Evolutionary conservation across 2,329 filamentous ascomycete genomes (phyloP).

Genomic region (Elsinoe necatrix): DNA sequence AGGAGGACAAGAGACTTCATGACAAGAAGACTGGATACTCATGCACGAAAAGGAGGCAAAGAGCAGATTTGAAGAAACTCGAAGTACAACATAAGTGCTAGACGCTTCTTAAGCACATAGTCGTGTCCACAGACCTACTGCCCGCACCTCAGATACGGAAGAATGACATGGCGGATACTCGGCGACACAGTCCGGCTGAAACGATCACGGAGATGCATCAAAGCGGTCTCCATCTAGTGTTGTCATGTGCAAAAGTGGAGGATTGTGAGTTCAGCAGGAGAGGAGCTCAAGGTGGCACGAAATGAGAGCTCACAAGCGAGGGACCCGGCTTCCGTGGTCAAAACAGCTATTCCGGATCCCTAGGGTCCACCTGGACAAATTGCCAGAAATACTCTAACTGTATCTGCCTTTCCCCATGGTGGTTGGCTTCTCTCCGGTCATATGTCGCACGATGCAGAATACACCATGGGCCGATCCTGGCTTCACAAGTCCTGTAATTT

Average conservation of each 20-base stretch:
- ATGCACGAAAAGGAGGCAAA: background rate
- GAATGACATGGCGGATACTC: background rate
- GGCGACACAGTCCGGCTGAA: background rate
- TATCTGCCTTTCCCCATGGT: background rate
- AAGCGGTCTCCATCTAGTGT: too few species aligned
- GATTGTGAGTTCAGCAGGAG: background rate
- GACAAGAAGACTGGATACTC: too few species aligned
- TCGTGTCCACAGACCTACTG: too few species aligned
- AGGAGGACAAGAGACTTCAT: background rate
- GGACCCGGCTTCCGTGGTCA: background rate
- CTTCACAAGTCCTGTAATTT: background rate
- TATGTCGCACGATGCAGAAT: too few species aligned
- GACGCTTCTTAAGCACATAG: background rate
- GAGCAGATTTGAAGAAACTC: background rate
- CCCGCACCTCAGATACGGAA: too few species aligned
- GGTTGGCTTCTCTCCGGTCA: background rate
- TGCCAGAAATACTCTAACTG: too few species aligned
- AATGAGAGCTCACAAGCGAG: background rate
- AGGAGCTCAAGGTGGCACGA: background rate
- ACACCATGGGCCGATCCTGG: background rate
- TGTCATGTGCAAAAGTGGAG: background rate
- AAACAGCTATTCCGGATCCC: background rate
- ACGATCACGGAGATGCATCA: background rate
- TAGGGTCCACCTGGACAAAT: background rate
- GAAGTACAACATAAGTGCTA: background rate